Evolutionary conservation across 164 flowering plant genomes (phyloP).

Genomic region (Stephania japonica): DNA sequence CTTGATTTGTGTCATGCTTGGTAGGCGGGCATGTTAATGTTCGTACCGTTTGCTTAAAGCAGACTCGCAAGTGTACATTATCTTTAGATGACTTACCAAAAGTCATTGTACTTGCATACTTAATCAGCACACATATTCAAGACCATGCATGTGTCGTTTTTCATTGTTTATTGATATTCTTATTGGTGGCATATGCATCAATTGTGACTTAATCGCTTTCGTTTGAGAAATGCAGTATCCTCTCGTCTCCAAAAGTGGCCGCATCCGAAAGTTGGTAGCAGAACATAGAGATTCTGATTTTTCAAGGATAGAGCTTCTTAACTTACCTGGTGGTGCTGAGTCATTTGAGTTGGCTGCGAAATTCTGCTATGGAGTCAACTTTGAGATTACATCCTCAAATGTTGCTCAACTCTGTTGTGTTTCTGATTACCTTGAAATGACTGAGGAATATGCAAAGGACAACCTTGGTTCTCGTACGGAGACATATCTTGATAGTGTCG

Average conservation of each 20-base stretch:
- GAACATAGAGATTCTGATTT: slow-evolving; percentile 59
- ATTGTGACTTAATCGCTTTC: slow-evolving; percentile 3
- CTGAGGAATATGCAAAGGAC: slow-evolving; percentile 68
- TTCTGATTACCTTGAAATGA: slow-evolving; percentile 91
- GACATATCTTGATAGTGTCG: slow-evolving; percentile 60
- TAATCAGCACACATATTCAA: too few species aligned
- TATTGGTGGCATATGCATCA: neutral
- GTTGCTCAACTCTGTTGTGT: slow-evolving; percentile 78
- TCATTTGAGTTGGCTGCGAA: slow-evolving; percentile 85
- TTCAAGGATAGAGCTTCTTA: slow-evolving; percentile 56
- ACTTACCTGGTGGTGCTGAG: slow-evolving; percentile 86
- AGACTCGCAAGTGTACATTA: too few species aligned
- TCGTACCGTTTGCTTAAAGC: too few species aligned
- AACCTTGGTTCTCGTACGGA: slow-evolving; percentile 74
- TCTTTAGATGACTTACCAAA: too few species aligned
- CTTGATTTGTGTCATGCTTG: too few species aligned
- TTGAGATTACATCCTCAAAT: slow-evolving; percentile 75
- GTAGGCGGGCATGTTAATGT: too few species aligned
- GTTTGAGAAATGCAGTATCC: slow-evolving; percentile 58
- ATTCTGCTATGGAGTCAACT: slow-evolving; percentile 84
- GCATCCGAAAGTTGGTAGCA: slow-evolving; percentile 62
- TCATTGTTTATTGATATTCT: too few species aligned
- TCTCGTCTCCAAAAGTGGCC: slow-evolving; percentile 77
- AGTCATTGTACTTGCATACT: too few species aligned
- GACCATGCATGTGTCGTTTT: too few species aligned